Evolutionary conservation across 2,329 filamentous ascomycete species (phyloP).

Genomic region (Metarhizium album): DNA sequence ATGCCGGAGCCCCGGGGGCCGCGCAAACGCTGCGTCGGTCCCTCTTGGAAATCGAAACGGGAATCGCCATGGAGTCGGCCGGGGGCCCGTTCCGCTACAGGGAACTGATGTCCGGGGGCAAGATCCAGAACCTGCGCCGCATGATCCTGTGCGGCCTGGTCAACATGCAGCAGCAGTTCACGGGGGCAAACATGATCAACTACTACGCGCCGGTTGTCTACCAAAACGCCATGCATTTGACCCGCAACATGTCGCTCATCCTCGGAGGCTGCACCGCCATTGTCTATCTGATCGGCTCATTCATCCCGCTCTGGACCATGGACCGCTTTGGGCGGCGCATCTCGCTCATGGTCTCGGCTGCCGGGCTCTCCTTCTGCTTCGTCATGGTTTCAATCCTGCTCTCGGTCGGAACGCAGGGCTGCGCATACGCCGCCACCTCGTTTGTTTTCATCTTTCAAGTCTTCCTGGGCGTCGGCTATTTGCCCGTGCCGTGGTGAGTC

Average conservation of each 20-base stretch:
- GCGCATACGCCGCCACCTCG: slow-evolving; percentile 29
- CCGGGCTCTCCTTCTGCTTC: slow-evolving; percentile 32
- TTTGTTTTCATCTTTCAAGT: slow-evolving; percentile 36
- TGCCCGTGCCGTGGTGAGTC: slow-evolving; percentile 31
- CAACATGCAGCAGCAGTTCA: slow-evolving; percentile 18
- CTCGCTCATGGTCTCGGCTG: slow-evolving; percentile 28
- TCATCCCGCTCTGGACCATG: background rate
- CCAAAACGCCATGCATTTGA: background rate
- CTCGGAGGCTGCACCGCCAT: too few relatives aligned
- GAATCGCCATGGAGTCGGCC: too few relatives aligned
- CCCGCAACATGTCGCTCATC: background rate
- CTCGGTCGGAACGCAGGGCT: slow-evolving; percentile 17
- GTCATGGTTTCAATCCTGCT: slow-evolving; percentile 27
- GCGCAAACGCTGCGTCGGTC: too few relatives aligned
- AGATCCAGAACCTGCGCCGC: slow-evolving; percentile 15
- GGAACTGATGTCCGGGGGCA: slow-evolving; percentile 14
- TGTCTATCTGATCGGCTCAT: too few relatives aligned
- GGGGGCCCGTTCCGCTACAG: slow-evolving; percentile 13
- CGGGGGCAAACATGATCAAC: slow-evolving; percentile 8
- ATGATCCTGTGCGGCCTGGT: slow-evolving; percentile 16
- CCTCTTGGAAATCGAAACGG: too few relatives aligned
- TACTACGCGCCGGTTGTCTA: background rate
- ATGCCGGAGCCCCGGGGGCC: too few relatives aligned
- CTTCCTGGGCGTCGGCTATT: slow-evolving; percentile 27
- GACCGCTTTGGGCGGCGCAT: slow-evolving; percentile 26